Base-by-base conservation (phyloP, 2,329 filamentous ascomycete species). In the Ceratocystis papillata region DNA sequence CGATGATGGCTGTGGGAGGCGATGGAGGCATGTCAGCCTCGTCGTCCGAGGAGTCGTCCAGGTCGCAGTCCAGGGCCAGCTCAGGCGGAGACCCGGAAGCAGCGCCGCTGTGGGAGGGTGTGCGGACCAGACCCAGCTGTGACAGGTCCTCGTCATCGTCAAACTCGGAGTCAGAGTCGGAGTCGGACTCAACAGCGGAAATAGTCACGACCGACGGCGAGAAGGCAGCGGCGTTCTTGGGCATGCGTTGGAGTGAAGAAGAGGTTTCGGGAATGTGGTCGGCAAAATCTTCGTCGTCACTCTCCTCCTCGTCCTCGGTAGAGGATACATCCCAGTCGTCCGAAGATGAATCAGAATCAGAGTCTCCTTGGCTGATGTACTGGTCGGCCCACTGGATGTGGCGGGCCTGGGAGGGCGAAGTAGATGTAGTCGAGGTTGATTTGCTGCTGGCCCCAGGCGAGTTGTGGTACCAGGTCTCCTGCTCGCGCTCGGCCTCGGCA, bases 391-490 rank as follows among this genome's bases (percentile, higher is more conserved):
- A 96, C 80, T 93, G 88, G 71, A 96, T 85, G 78, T 89, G 89
- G 75, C 83, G 84, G 69, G 89, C 83, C 71, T 87, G 80, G 68
- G 78, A 72, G 65, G 87, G 80, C 68, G 78, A 72, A 65, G 37
- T 41, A 4, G 75, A 77, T 63, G 66, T 45, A 67, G 69, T 20
- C 33, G 70, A 72, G 68, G 74, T 73, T 72, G 72, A 72, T 67
- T 71, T 81, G 74, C 81, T 80, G 71, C 88, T 88, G 73, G 87
- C 88, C 75, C 84, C 87, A 77, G 96, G 89, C 69, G 90, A 94
- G 76, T 91, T 88, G 84, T 96, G 95, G 87, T 96, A 97, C 92
- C 92, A 96, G 71, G 85, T 87, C 55, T 59, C 55, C 78, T 97
- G 94, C 77, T 96, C 91, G 72, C 87, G 85, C 81, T 97, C 94